These are phyloP conservation scores for Lunasporangiospora selenospora DNA, from an alignment of 192 early-diverging fungal genomes.

Conservation along the genomic window DNA sequence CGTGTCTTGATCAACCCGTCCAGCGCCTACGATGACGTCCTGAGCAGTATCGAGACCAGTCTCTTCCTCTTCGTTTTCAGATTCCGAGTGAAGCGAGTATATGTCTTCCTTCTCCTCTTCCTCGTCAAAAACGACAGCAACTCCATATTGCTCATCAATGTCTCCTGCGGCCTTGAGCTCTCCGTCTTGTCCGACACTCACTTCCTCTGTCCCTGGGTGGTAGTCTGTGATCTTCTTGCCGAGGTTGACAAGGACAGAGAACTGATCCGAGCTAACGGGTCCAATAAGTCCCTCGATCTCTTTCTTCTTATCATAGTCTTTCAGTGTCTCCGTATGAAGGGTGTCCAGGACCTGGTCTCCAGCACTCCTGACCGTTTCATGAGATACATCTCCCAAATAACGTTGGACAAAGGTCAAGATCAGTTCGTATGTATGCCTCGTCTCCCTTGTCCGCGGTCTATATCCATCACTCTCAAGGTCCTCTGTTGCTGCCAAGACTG, in stretches of 20 bases:
- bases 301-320: constrained; percentile 90
- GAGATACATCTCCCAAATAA: constrained; percentile 87
- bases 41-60: constrained; percentile 55
- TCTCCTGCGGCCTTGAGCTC: constrained; percentile 56
- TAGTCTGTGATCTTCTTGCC: constrained; percentile 97
- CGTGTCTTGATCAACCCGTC: constrained; percentile 55
- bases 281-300: constrained; percentile 82
- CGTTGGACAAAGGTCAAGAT: constrained; percentile 84
- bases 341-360: constrained; percentile 84
- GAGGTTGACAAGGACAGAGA: constrained; percentile 89
- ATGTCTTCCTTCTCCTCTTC: constrained; percentile 90
- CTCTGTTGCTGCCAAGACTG: constrained; percentile 85
- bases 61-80: constrained; percentile 64
- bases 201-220: constrained; percentile 53
- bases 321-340: constrained; percentile 83
- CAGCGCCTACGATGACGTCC: constrained; percentile 43
- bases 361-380: constrained; percentile 89
- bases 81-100: constrained; percentile 70
- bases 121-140: constrained; percentile 97
- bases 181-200: constrained; percentile 65
- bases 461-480: constrained; percentile 87
- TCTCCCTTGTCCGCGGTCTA: constrained; percentile 90
- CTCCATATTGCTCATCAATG: constrained; percentile 88
- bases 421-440: constrained; percentile 85
- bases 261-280: constrained; percentile 75